phyloP scores from a whole-genome alignment of 2,329 filamentous ascomycete species.

The Talaromyces sp. region DNA sequence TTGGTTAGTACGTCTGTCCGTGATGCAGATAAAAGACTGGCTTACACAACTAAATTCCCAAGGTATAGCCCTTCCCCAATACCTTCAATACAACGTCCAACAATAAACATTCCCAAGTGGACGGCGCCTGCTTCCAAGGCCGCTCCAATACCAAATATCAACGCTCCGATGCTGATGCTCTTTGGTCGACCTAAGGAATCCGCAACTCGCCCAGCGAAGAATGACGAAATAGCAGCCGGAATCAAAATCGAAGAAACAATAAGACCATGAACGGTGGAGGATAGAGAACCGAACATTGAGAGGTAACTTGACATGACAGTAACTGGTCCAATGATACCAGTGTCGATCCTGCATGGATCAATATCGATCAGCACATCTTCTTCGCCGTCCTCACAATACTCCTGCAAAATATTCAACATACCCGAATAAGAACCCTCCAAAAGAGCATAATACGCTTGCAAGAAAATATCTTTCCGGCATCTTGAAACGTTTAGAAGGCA shows the following conservation, averaged over 20 bases:
- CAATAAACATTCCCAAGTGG: conserved; percentile 49
- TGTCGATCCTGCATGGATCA: conserved; percentile 31
- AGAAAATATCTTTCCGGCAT: too few relatives aligned
- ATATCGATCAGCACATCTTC: too few relatives aligned
- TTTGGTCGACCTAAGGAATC: conserved; percentile 48
- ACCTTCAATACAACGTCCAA: conserved; percentile 52
- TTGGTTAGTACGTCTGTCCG: too few relatives aligned
- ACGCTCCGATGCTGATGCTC: conserved; percentile 47
- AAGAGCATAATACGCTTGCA: too few relatives aligned
- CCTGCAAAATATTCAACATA: too few relatives aligned
- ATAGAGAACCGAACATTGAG: conserved; percentile 46
- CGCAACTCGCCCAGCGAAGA: conserved; percentile 54
- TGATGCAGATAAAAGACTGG: too few relatives aligned
- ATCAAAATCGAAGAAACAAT: conserved; percentile 57
- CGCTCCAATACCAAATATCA: conserved; percentile 52
- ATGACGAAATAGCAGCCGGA: conserved; percentile 52
- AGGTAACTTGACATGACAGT: conserved; percentile 54
- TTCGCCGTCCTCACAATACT: too few relatives aligned
- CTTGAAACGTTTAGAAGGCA: too few relatives aligned
- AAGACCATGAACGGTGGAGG: conserved; percentile 52
- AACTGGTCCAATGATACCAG: conserved; percentile 56
- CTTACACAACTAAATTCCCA: conserved; percentile 45
- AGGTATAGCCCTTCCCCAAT: conserved; percentile 57
- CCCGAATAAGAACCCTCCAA: too few relatives aligned
- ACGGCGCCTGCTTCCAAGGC: conserved; percentile 48